Base-by-base conservation (phyloP, 371 early-diverging fungal genomes). In the Apophysomyces sp. region DNA sequence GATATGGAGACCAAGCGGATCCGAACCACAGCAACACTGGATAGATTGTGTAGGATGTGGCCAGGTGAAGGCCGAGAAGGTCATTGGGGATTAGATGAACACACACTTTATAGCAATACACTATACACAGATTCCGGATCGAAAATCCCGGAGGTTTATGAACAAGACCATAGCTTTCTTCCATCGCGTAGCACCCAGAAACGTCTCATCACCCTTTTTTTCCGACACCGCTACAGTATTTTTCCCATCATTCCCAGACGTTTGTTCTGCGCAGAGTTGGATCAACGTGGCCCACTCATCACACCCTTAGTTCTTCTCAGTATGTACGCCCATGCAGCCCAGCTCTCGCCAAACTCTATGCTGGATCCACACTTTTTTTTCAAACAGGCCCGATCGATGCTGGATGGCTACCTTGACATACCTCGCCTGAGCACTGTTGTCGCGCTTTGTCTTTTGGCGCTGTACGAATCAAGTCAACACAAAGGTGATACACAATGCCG, bases 291-390 rank as follows among this genome's bases (percentile, higher is more conserved):
- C 15, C 60, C 64, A 21, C 62, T 74, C 7, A 68, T 74, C 9
- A 63, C 58, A 28, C 58, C 68, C 4, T 39, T 63, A 0, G 31
- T 77, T 8, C 16, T 77, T 3, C 52, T 63, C 15, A 44, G 62
- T n/a, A 53, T 77, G 6, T 67, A 60, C 40, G 74, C 78, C 2
- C 71, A 74, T 57, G 78, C 68, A 4, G 67, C 78, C 6, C 68
- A 62, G 27, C 54, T 40, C 34, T 64, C 67, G 18, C 61, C 59
- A 3, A 63, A 62, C 12, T 39, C 53, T 5, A 39, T 51, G 0
- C 4, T 44, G 8, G 21, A 44, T 4, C 21, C 49, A 44, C 68
- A 74, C 36, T 58, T 28, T 8, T 77, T 64, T 52, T 72, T 69
- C 55, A 55, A 60, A 8, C 70, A 69, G 28, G 78, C 78, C 4